These are phyloP conservation scores for Aspergillus amoenus DNA, from an alignment of 2,329 filamentous ascomycete genomes.

Conservation along the genomic window DNA sequence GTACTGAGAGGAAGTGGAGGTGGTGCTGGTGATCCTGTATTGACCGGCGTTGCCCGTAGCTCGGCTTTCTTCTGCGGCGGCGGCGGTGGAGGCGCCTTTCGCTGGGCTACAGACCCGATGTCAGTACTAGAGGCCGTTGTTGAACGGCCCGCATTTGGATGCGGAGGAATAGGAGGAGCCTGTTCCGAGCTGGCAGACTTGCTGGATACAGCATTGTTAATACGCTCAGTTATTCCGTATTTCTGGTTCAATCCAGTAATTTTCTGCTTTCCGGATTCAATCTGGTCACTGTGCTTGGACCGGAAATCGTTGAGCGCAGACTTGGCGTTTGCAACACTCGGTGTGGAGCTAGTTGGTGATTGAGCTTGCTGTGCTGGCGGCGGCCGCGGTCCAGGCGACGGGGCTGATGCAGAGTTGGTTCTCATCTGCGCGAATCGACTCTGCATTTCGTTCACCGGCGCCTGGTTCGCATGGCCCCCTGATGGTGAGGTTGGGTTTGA, in stretches of 20 bases:
- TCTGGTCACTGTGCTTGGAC: conserved; percentile 68
- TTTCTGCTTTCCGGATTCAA: conserved; percentile 58
- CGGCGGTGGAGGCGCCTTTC: conserved; percentile 58
- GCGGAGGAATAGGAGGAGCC: conserved; percentile 24
- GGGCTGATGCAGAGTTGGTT: conserved; percentile 34
- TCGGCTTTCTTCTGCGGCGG: conserved; percentile 58
- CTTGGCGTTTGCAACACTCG: conserved; percentile 59
- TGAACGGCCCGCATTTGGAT: conserved; percentile 25
- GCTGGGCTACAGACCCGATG: conserved; percentile 33
- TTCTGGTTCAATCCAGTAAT: conserved; percentile 47
- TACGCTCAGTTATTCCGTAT: conserved; percentile 46
- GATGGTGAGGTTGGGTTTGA: conserved; percentile 20
- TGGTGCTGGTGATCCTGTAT: conserved; percentile 38
- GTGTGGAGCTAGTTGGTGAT: conserved; percentile 60
- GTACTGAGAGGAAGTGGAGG: conserved; percentile 59
- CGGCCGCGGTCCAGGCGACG: conserved; percentile 22
- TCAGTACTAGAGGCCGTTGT: conserved; percentile 25
- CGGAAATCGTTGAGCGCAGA: conserved; percentile 67
- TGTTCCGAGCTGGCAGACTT: conserved; percentile 31
- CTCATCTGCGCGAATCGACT: conserved; percentile 62
- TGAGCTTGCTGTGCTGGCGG: conserved; percentile 46
- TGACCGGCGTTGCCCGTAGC: conserved; percentile 39
- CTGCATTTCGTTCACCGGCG: conserved; percentile 65
- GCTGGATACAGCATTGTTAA: conserved; percentile 48
- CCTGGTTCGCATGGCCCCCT: conserved; percentile 23